These are phyloP conservation scores for Umbelopsis sp. DNA, from an alignment of 192 early-diverging fungal species.

Conservation along the genomic window DNA sequence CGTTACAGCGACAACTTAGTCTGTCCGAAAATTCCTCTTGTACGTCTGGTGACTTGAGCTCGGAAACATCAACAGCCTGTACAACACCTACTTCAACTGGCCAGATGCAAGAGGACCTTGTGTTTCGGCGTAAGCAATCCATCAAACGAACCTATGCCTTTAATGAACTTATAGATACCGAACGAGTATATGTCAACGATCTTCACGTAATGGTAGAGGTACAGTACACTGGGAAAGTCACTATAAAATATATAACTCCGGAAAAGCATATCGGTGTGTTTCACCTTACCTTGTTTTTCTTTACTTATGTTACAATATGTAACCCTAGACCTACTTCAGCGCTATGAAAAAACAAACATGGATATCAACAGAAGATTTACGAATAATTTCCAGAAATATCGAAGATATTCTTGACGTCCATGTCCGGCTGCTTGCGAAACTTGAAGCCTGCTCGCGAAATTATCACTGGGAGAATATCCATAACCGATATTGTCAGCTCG, in stretches of 20 bases:
- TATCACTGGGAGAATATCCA: slow-evolving; percentile 10
- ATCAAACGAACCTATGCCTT: slow-evolving; percentile 27
- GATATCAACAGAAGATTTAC: not conserved
- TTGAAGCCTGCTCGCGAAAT: slow-evolving; percentile 1
- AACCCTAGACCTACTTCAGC: not conserved
- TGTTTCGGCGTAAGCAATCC: slow-evolving; percentile 15
- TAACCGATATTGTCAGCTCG: slow-evolving; percentile 10
- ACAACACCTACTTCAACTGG: not conserved
- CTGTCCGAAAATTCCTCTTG: slow-evolving; percentile 10
- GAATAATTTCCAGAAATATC: not conserved
- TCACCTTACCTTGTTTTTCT: not conserved
- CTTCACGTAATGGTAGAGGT: slow-evolving; percentile 33
- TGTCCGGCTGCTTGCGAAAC: not conserved
- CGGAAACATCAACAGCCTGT: slow-evolving; percentile 4
- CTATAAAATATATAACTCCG: not conserved
- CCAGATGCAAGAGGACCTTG: not conserved
- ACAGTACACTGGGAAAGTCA: not conserved
- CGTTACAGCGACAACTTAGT: not conserved
- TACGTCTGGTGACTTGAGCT: not conserved
- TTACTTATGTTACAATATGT: not conserved
- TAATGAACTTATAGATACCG: slow-evolving; percentile 36
- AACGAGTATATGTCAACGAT: slow-evolving; percentile 34
- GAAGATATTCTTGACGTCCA: not conserved
- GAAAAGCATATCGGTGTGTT: slow-evolving; percentile 5
- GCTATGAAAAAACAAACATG: slow-evolving; percentile 2